A percentile compares a stretch with the other conserved stretches of the same genome.
These are phyloP conservation scores for Phytophthora pinifolia DNA, from an alignment of 352 stramenopile species.

Conservation along the genomic window DNA sequence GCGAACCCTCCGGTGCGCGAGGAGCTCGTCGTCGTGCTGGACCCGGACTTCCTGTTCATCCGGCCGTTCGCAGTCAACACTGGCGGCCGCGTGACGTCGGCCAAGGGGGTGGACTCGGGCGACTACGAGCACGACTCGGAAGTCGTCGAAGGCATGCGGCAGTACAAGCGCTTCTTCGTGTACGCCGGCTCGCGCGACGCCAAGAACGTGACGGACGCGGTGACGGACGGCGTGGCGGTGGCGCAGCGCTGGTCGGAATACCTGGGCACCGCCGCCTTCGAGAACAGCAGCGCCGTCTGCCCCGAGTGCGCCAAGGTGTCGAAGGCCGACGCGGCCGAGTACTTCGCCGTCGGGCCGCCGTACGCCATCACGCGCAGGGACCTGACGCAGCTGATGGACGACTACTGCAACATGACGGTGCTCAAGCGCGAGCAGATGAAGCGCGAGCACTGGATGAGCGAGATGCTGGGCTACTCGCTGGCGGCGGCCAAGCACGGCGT, in stretches of 20 bases:
- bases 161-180: slow-evolving; percentile 85
- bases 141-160: slow-evolving; percentile 69
- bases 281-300: slow-evolving; percentile 53
- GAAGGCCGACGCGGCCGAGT: slow-evolving; percentile 45
- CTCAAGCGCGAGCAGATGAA: slow-evolving; percentile 42
- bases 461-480: slow-evolving; percentile 64
- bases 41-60: slow-evolving; percentile 78
- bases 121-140: slow-evolving; percentile 60
- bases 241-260: slow-evolving; percentile 56
- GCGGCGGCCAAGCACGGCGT: slow-evolving; percentile 65
- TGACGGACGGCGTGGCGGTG: slow-evolving; percentile 46
- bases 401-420: slow-evolving; percentile 69
- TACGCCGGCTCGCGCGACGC: slow-evolving; percentile 53
- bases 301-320: slow-evolving; percentile 50
- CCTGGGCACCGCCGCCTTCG: slow-evolving; percentile 34
- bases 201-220: slow-evolving; percentile 39
- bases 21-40: slow-evolving; percentile 66
- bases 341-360: slow-evolving; percentile 54
- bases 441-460: slow-evolving; percentile 38
- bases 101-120: slow-evolving; percentile 53
- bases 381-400: slow-evolving; percentile 50
- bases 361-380: slow-evolving; percentile 62
- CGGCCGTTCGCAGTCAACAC: slow-evolving; percentile 62
- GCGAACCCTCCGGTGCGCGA: slow-evolving; percentile 60
- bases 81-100: slow-evolving; percentile 51